phyloP scores from a whole-genome alignment of 768 basidiomycete genomes.

The Suillus lakei region DNA sequence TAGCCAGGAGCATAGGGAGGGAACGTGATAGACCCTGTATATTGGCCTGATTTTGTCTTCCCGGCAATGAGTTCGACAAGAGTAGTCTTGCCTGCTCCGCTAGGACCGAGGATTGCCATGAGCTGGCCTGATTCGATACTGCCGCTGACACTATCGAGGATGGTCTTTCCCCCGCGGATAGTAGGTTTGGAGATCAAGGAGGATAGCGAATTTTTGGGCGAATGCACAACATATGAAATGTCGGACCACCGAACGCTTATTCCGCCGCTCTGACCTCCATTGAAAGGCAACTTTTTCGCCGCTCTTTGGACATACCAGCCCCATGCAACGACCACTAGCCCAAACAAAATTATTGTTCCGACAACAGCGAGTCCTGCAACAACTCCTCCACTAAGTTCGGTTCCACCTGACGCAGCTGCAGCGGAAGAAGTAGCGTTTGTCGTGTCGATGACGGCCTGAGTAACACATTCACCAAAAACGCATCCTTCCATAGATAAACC shows the following conservation, averaged over 20 bases:
- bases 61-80: conserved; percentile 90
- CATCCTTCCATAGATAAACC: conserved; percentile 81
- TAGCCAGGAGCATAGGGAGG: conserved; percentile 39
- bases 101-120: conserved; percentile 92
- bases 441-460: conserved; percentile 76
- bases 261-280: conserved; percentile 50
- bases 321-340: conserved; percentile 61
- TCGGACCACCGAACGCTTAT: conserved; percentile 70
- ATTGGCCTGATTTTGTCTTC: conserved; percentile 74
- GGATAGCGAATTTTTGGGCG: conserved; percentile 1
- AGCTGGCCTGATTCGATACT: conserved; percentile 78
- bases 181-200: neutral
- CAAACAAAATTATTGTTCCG: conserved; percentile 62
- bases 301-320: conserved; percentile 66
- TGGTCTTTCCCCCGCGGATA: conserved; percentile 47
- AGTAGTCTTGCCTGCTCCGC: conserved; percentile 93
- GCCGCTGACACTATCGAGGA: conserved; percentile 76
- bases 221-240: conserved; percentile 67
- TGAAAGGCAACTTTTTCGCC: conserved; percentile 53
- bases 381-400: conserved; percentile 75
- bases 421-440: conserved; percentile 41
- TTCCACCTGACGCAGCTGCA: conserved; percentile 35
- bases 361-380: conserved; percentile 91
- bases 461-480: conserved; percentile 87
- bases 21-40: conserved; percentile 68